Percentiles rank a stretch among this genome's conserved stretches.
phyloP scores from a whole-genome alignment of 441 rosid genomes.

The Pelargonium cotyledonis region DNA sequence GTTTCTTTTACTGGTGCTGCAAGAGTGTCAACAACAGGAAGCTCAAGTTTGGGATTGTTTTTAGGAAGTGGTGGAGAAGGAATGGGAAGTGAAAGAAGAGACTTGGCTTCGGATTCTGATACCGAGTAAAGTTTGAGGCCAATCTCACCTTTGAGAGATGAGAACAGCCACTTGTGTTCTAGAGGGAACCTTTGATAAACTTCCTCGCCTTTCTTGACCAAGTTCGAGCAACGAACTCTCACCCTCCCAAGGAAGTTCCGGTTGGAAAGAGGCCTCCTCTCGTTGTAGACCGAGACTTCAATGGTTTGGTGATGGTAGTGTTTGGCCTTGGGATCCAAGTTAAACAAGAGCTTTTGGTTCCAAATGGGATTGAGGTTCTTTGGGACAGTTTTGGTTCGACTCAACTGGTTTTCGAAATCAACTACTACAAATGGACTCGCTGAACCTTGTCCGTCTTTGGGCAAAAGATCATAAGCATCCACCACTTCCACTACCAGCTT shows the following conservation, averaged over 20 bases:
- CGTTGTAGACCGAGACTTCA: slow-evolving; percentile 36
- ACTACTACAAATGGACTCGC: slow-evolving; percentile 42
- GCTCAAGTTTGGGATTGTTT: slow-evolving; percentile 24
- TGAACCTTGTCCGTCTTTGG: slow-evolving; percentile 48
- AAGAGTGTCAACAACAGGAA: slow-evolving; percentile 11
- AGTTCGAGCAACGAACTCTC: slow-evolving; percentile 34
- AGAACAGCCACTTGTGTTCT: slow-evolving; percentile 38
- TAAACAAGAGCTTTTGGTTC: slow-evolving; percentile 43
- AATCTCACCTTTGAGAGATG: slow-evolving; percentile 46
- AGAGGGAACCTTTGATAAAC: slow-evolving; percentile 39
- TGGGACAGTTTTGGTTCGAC: slow-evolving; percentile 44
- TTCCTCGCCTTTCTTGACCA: slow-evolving; percentile 42
- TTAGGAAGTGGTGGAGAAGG: slow-evolving; percentile 8
- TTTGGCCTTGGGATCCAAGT: slow-evolving; percentile 21
- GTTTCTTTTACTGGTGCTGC: slow-evolving; percentile 23
- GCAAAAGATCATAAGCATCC: slow-evolving; percentile 53
- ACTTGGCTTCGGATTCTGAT: slow-evolving; percentile 24
- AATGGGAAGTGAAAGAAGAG: slow-evolving; percentile 12
- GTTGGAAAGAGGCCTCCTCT: slow-evolving; percentile 36
- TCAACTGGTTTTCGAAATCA: slow-evolving; percentile 41
- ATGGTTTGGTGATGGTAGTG: slow-evolving; percentile 22
- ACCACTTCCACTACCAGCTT: slow-evolving; percentile 49
- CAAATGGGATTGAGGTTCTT: slow-evolving; percentile 45
- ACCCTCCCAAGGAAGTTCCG: slow-evolving; percentile 44
- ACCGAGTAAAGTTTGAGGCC: slow-evolving; percentile 38